Conservation (phyloP, 1,284 basidiomycete species). For the Ustilago trichophora region DNA sequence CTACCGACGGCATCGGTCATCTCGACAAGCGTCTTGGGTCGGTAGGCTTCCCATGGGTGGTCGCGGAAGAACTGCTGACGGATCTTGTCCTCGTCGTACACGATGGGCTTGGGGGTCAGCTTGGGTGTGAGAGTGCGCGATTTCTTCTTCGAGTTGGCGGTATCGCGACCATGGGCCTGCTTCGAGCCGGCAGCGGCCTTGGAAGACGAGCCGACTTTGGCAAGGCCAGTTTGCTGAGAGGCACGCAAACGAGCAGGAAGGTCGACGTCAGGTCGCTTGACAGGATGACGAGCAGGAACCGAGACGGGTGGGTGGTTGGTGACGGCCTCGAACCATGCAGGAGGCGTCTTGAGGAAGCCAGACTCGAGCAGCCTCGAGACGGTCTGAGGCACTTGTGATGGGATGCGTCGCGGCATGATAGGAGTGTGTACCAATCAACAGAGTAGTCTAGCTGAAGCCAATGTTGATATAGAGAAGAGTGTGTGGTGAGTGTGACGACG, state of each 20-base stretch:
- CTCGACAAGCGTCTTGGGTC: constrained; percentile 82
- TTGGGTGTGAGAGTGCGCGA: constrained; percentile 70
- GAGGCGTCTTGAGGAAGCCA: constrained; percentile 75
- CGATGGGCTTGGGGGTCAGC: constrained; percentile 74
- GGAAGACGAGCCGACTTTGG: constrained; percentile 27
- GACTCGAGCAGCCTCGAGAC: constrained; percentile 83
- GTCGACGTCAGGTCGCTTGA: constrained; percentile 69
- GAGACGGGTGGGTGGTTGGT: constrained; percentile 86
- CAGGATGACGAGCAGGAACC: constrained; percentile 78
- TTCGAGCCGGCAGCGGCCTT: constrained; percentile 11
- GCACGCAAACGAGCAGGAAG: constrained; percentile 49
- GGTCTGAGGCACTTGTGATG: constrained; percentile 86
- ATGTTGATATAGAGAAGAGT: no score
- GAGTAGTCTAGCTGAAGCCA: background rate
- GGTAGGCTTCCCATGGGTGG: constrained; percentile 93
- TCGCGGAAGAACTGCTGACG: constrained; percentile 92
- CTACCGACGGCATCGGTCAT: constrained; percentile 68
- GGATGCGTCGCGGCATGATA: constrained; percentile 85
- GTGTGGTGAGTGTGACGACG: no score
- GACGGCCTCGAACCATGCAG: constrained; percentile 86
- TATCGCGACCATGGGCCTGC: constrained; percentile 29
- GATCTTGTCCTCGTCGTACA: constrained; percentile 85
- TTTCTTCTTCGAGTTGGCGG: constrained; percentile 52
- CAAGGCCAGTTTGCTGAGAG: background rate
- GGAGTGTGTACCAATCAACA: no score